Conservation (phyloP, 2,329 filamentous ascomycete species). For the Bipolaris zeicola region DNA sequence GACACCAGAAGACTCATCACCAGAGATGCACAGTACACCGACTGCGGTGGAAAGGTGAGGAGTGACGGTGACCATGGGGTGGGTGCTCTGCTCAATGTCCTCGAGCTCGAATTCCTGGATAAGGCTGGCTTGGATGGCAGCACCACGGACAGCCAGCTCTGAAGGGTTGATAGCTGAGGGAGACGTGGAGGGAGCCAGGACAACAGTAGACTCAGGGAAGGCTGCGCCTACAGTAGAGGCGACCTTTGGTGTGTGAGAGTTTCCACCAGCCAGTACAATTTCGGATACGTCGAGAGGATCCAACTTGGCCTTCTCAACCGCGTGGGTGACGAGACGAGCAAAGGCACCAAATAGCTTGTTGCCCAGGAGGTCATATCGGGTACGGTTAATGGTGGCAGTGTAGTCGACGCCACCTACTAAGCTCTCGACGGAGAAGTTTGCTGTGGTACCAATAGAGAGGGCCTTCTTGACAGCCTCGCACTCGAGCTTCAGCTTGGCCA, state of each 20-base stretch:
- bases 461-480: slow-evolving; percentile 91
- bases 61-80: slow-evolving; percentile 92
- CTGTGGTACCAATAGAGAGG: slow-evolving; percentile 84
- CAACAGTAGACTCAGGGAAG: slow-evolving; percentile 78
- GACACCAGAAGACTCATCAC: slow-evolving; percentile 64
- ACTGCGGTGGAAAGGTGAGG: slow-evolving; percentile 89
- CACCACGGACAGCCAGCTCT: slow-evolving; percentile 85
- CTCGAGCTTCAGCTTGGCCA: slow-evolving; percentile 93
- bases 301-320: slow-evolving; percentile 87
- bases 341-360: slow-evolving; percentile 88
- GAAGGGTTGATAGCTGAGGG: slow-evolving; percentile 86
- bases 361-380: slow-evolving; percentile 87
- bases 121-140: slow-evolving; percentile 91
- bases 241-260: slow-evolving; percentile 91
- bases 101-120: slow-evolving; percentile 93
- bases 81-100: slow-evolving; percentile 94
- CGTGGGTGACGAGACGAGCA: slow-evolving; percentile 81
- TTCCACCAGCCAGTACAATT: slow-evolving; percentile 90
- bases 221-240: slow-evolving; percentile 77
- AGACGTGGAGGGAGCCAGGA: slow-evolving; percentile 83
- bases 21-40: slow-evolving; percentile 74
- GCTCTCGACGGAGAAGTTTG: slow-evolving; percentile 91
- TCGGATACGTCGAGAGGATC: slow-evolving; percentile 93
- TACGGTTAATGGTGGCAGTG: slow-evolving; percentile 86
- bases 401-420: slow-evolving; percentile 90